Conservation (phyloP, 1,139 yeast species). For the Geotrichum phurueaensis region DNA sequence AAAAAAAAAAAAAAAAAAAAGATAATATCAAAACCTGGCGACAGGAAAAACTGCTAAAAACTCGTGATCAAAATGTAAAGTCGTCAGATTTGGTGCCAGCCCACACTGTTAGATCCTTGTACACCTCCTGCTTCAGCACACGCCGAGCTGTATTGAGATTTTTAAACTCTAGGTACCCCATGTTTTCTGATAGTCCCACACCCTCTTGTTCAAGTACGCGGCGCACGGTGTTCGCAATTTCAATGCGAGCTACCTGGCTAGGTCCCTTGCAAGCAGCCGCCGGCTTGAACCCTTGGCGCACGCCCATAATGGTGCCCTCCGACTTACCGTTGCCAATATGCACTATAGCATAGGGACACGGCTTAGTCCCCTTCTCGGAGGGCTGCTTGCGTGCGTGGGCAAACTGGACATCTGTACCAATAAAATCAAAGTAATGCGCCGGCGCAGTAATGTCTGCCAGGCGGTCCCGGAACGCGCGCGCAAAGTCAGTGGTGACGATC, state of each 20-base stretch:
- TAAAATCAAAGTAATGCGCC: conserved; percentile 9
- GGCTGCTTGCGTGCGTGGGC: conserved; percentile 2
- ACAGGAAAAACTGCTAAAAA: no score
- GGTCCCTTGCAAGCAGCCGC: conserved; percentile 23
- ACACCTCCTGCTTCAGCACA: conserved; percentile 23
- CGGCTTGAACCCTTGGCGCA: conserved; percentile 33
- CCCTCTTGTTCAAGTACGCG: conserved; percentile 1
- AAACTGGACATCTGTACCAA: conserved; percentile 9
- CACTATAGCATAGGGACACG: conserved; percentile 25
- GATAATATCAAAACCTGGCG: no score
- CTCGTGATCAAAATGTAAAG: conserved; percentile 20
- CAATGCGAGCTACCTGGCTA: conserved; percentile 25
- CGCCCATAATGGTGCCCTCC: conserved; percentile 33
- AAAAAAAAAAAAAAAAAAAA: background rate
- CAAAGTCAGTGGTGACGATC: conserved; percentile 37
- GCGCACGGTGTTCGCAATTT: conserved; percentile 14
- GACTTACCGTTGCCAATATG: conserved; percentile 17
- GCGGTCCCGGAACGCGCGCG: conserved; percentile 36
- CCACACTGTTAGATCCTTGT: conserved; percentile 29
- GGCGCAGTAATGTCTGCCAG: conserved; percentile 15
- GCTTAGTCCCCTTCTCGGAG: conserved; percentile 17
- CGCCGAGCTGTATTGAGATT: conserved; percentile 19
- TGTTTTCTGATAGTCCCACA: background rate
- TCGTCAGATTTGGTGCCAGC: conserved; percentile 28
- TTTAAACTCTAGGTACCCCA: conserved; percentile 9